These are phyloP conservation scores for Erigeron philadelphicus DNA, from an alignment of 140 eudicot genomes.

Conservation along the genomic window DNA sequence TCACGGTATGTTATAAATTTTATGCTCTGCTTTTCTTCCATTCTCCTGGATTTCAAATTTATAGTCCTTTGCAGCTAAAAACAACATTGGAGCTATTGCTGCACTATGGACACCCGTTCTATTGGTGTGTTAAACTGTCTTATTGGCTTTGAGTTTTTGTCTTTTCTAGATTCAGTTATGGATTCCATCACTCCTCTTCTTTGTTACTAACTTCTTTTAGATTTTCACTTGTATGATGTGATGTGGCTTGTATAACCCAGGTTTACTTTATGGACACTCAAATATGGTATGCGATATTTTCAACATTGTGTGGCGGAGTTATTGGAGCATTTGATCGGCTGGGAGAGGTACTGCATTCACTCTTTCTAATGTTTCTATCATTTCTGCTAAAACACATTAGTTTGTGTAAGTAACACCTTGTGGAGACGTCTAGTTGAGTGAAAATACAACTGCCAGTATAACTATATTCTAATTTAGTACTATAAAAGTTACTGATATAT, in stretches of 20 bases:
- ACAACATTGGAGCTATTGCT: conserved; percentile 62
- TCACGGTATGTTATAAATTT: conserved; percentile 40
- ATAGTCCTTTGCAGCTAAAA: conserved; percentile 46
- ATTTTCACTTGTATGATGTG: conserved; percentile 19
- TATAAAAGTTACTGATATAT: no score
- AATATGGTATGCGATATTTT: conserved; percentile 89
- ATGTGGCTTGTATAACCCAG: conserved; percentile 38
- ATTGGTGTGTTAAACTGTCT: conserved; percentile 48
- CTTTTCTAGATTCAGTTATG: not conserved
- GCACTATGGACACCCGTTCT: conserved; percentile 93
- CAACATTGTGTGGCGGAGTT: conserved; percentile 84
- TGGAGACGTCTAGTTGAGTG: no score
- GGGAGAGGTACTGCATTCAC: conserved; percentile 68
- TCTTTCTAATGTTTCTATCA: not conserved
- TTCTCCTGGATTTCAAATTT: conserved; percentile 21
- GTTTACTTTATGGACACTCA: conserved; percentile 94
- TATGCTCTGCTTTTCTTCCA: conserved; percentile 5
- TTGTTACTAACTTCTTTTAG: conserved; percentile 15
- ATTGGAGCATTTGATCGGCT: conserved; percentile 97
- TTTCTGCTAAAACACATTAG: not conserved
- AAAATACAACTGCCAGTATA: no score
- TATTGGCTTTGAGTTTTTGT: not conserved
- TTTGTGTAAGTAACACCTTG: no score
- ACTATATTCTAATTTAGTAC: no score
- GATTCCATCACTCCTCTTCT: not conserved